Conservation (phyloP, 2,329 filamentous ascomycete species). For the Phialemonium atrogriseum region DNA sequence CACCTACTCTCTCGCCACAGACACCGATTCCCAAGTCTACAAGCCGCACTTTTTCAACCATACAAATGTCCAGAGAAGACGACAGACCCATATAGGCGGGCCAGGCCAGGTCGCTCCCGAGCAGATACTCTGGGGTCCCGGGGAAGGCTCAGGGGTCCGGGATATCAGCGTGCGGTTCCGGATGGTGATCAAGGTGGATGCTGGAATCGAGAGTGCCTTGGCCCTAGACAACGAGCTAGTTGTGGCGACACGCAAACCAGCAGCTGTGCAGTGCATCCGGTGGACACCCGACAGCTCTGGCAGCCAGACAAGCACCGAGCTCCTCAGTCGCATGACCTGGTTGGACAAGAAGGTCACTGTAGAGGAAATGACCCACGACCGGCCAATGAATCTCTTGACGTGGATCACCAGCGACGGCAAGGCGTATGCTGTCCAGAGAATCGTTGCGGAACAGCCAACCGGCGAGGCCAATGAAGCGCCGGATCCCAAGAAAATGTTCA, state of each 20-base stretch:
- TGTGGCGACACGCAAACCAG: slow-evolving; percentile 83
- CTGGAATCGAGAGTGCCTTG: slow-evolving; percentile 79
- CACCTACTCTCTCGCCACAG: slow-evolving; percentile 85
- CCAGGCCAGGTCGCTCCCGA: slow-evolving; percentile 47
- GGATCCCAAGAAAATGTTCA: slow-evolving; percentile 63
- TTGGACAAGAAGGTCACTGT: slow-evolving; percentile 70
- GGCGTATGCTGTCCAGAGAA: slow-evolving; percentile 83
- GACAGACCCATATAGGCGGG: slow-evolving; percentile 53
- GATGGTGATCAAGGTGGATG: slow-evolving; percentile 97
- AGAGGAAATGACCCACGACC: slow-evolving; percentile 82
- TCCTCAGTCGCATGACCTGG: slow-evolving; percentile 82
- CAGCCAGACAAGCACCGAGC: slow-evolving; percentile 82
- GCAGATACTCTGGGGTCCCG: slow-evolving; percentile 63
- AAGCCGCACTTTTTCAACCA: slow-evolving; percentile 69
- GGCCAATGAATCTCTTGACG: slow-evolving; percentile 90
- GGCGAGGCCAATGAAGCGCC: slow-evolving; percentile 30
- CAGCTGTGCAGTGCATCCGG: slow-evolving; percentile 92
- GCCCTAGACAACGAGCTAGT: slow-evolving; percentile 89
- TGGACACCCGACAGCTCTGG: slow-evolving; percentile 81
- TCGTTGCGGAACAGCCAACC: slow-evolving; percentile 30
- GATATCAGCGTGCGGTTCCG: slow-evolving; percentile 89
- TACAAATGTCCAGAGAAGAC: slow-evolving; percentile 52
- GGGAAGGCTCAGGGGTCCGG: slow-evolving; percentile 72
- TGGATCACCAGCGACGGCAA: slow-evolving; percentile 87
- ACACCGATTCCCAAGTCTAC: slow-evolving; percentile 76